phyloP scores from a whole-genome alignment of 169 alveolate species.

The Eimeria necatrix region DNA sequence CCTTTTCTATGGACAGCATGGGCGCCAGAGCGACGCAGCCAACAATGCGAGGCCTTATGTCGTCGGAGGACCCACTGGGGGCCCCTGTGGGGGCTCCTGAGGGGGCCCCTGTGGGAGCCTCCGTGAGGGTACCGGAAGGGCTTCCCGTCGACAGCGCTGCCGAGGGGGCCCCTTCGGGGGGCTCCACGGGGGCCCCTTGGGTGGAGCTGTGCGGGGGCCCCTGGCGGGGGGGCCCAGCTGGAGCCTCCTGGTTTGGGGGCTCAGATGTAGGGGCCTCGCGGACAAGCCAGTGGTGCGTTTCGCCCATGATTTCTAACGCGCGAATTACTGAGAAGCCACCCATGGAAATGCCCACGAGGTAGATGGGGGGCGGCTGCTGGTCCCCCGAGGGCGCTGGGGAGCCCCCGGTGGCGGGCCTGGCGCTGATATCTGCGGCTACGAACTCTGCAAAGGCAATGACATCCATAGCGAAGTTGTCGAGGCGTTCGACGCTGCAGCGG shows the following conservation, averaged over 20 bases:
- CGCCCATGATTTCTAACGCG: slow-evolving; percentile 72
- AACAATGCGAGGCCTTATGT: slow-evolving; percentile 8
- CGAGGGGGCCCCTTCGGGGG: background rate
- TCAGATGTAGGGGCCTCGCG: background rate
- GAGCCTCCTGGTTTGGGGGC: background rate
- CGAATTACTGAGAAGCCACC: slow-evolving; percentile 79
- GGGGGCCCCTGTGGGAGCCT: background rate
- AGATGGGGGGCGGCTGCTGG: slow-evolving; percentile 56
- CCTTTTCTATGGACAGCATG: slow-evolving; percentile 78
- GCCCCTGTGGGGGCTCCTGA: background rate
- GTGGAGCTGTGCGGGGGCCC: background rate
- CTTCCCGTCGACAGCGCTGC: background rate
- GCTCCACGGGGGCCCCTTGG: background rate
- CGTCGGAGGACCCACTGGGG: background rate
- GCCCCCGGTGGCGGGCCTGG: background rate
- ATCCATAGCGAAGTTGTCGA: slow-evolving; percentile 80
- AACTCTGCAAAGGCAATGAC: slow-evolving; percentile 64
- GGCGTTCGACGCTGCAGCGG: slow-evolving; percentile 77
- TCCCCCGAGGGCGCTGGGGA: background rate
- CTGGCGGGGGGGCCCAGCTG: background rate
- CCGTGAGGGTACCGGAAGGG: background rate
- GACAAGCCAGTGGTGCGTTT: slow-evolving; percentile 48
- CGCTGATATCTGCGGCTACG: slow-evolving; percentile 34
- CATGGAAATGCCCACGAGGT: slow-evolving; percentile 80
- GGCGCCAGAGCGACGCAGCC: slow-evolving; percentile 75